Conservation (phyloP, 352 stramenopile genomes). For the Globisporangium echinulatum region DNA sequence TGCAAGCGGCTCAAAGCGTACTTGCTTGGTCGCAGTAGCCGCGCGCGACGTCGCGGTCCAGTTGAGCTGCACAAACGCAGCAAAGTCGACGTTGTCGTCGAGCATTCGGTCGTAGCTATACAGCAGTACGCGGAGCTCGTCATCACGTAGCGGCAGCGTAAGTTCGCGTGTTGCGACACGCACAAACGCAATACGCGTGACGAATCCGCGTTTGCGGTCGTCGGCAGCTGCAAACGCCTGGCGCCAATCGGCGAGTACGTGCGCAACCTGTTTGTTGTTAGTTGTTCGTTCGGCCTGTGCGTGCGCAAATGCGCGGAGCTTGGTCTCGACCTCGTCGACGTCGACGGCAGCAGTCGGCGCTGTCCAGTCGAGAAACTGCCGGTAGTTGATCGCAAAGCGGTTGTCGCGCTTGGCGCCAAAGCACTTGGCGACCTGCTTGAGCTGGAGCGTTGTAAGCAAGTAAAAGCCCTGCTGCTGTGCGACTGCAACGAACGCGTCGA, state of each 20-base stretch:
- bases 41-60: slow-evolving; percentile 26
- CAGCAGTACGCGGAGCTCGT: slow-evolving; percentile 47
- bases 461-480: slow-evolving; percentile 31
- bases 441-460: slow-evolving; percentile 31
- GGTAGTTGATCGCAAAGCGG: slow-evolving; percentile 56
- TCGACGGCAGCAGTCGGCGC: slow-evolving; percentile 26
- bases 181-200: slow-evolving; percentile 39
- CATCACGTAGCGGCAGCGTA: slow-evolving; percentile 28
- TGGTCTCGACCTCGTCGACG: slow-evolving; percentile 40
- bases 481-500: slow-evolving; percentile 42
- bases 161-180: slow-evolving; percentile 26
- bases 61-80: slow-evolving; percentile 49
- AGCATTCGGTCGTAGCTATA: slow-evolving; percentile 49
- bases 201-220: slow-evolving; percentile 9
- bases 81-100: slow-evolving; percentile 42
- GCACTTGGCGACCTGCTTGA: slow-evolving; percentile 39
- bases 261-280: slow-evolving; percentile 22
- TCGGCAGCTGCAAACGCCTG: slow-evolving; percentile 25
- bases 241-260: slow-evolving; percentile 1
- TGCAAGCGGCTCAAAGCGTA: slow-evolving; percentile 12
- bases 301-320: slow-evolving; percentile 37
- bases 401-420: slow-evolving; percentile 45
- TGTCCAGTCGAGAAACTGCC: slow-evolving; percentile 64
- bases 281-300: slow-evolving; percentile 20
- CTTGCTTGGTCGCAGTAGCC: slow-evolving; percentile 10